Conservation (phyloP, 345 rosid species). For the Viola odorata region DNA sequence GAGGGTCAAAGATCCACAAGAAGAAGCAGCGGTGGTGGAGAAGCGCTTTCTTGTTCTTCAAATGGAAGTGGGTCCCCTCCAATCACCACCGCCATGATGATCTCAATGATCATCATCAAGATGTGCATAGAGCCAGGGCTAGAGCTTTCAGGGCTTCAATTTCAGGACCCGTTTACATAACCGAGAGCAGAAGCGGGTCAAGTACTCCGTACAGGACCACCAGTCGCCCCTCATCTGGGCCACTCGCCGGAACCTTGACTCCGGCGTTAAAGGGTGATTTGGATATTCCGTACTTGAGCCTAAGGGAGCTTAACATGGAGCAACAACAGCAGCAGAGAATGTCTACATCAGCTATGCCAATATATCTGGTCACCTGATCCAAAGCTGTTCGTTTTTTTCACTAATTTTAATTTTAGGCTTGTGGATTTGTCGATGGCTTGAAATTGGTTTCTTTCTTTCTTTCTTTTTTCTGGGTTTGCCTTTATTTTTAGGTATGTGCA, state of each 20-base stretch:
- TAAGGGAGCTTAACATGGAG: slow-evolving; percentile 73
- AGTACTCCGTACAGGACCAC: slow-evolving; percentile 51
- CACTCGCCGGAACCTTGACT: slow-evolving; percentile 56
- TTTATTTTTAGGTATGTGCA: slow-evolving; percentile 3
- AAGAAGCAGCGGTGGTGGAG: slow-evolving; percentile 79
- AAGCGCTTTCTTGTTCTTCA: slow-evolving; percentile 63
- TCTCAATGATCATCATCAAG: slow-evolving; percentile 8
- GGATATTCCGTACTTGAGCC: slow-evolving; percentile 60
- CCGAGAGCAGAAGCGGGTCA: slow-evolving; percentile 63
- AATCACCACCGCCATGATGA: neutral
- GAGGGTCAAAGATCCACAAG: slow-evolving; percentile 25
- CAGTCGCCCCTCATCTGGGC: slow-evolving; percentile 54
- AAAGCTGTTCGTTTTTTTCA: neutral
- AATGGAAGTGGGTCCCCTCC: slow-evolving; percentile 40
- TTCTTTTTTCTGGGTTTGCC: neutral
- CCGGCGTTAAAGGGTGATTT: slow-evolving; percentile 42
- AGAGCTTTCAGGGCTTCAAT: slow-evolving; percentile 42
- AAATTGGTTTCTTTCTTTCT: neutral
- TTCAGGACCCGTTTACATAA: slow-evolving; percentile 68
- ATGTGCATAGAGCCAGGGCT: slow-evolving; percentile 43
- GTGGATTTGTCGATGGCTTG: neutral
- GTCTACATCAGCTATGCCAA: slow-evolving; percentile 38
- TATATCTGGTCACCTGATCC: slow-evolving; percentile 21
- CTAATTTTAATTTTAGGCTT: neutral
- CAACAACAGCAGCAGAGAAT: slow-evolving; percentile 42